Conservation (phyloP, 2,329 filamentous ascomycete species). For the Gliomastix tumulicola region DNA sequence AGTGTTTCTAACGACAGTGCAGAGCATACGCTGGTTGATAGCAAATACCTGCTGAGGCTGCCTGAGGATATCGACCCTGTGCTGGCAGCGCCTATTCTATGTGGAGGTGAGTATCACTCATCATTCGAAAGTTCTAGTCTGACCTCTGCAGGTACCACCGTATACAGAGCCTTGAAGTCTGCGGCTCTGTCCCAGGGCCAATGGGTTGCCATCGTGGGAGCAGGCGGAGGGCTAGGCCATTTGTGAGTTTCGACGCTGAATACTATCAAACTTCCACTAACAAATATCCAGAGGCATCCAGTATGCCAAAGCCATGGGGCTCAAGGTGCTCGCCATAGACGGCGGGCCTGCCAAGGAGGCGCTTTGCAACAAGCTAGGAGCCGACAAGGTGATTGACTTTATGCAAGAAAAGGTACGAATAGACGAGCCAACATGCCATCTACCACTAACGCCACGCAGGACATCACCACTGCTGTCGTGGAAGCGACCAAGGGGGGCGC, state of each 20-base stretch:
- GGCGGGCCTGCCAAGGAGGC: background rate
- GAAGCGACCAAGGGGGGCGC: too few species aligned
- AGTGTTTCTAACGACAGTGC: too few species aligned
- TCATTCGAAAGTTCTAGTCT: background rate
- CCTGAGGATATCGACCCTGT: background rate
- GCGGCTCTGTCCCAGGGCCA: background rate
- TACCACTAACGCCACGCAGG: too few species aligned
- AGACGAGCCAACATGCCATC: too few species aligned
- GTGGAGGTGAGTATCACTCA: background rate
- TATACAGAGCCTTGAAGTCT: slow-evolving; percentile 89
- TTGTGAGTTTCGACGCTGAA: too few species aligned
- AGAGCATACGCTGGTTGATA: background rate
- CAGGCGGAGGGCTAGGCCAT: slow-evolving; percentile 4
- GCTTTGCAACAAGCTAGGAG: background rate
- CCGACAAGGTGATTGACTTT: background rate
- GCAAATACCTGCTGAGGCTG: background rate
- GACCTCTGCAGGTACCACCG: slow-evolving; percentile 48
- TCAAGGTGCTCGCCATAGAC: slow-evolving; percentile 2
- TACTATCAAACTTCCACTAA: too few species aligned
- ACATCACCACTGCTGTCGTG: too few species aligned
- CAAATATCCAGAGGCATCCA: too few species aligned
- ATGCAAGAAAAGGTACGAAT: too few species aligned
- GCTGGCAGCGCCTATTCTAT: background rate
- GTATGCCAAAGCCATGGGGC: slow-evolving; percentile 1
- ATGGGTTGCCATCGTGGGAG: slow-evolving; percentile 3